Conservation (phyloP, 202 grass and related monocot species). For the Miscanthus sacchariflorus region DNA sequence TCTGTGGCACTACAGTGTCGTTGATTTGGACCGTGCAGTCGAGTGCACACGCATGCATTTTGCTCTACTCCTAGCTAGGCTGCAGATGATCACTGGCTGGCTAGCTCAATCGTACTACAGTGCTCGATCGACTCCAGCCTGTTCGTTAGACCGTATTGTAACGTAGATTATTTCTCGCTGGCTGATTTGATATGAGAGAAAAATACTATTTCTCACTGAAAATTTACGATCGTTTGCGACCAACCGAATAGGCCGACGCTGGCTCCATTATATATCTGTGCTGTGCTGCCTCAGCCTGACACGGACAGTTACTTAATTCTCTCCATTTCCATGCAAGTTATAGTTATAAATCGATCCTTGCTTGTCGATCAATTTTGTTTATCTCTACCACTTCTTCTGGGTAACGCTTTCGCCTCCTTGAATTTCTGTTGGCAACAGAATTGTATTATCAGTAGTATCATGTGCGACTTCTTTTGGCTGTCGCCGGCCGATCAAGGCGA, state of each 20-base stretch:
- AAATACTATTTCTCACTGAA: too few relatives aligned
- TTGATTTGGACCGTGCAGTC: conserved; percentile 37
- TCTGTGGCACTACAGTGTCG: conserved; percentile 3
- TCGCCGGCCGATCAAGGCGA: conserved; percentile 78
- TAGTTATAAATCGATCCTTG: not conserved
- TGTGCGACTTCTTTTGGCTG: conserved; percentile 90
- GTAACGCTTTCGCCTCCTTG: not conserved
- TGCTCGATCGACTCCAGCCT: not conserved
- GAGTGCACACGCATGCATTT: not conserved
- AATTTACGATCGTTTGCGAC: too few relatives aligned
- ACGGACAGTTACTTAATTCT: not conserved
- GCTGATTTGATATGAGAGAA: too few relatives aligned
- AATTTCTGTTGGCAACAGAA: not conserved
- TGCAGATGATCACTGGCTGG: not conserved
- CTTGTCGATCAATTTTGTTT: not conserved
- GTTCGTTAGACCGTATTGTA: too few relatives aligned
- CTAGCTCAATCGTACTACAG: not conserved
- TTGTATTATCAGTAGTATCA: conserved; percentile 12
- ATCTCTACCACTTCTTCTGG: not conserved
- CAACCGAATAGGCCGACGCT: not conserved
- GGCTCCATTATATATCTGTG: conserved; percentile 25
- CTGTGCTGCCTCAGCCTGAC: not conserved
- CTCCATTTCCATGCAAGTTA: conserved; percentile 6
- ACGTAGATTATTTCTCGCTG: too few relatives aligned
- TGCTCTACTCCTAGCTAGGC: not conserved